phyloP scores from a whole-genome alignment of 2,329 filamentous ascomycete genomes.

The Venturia aucupariae region DNA sequence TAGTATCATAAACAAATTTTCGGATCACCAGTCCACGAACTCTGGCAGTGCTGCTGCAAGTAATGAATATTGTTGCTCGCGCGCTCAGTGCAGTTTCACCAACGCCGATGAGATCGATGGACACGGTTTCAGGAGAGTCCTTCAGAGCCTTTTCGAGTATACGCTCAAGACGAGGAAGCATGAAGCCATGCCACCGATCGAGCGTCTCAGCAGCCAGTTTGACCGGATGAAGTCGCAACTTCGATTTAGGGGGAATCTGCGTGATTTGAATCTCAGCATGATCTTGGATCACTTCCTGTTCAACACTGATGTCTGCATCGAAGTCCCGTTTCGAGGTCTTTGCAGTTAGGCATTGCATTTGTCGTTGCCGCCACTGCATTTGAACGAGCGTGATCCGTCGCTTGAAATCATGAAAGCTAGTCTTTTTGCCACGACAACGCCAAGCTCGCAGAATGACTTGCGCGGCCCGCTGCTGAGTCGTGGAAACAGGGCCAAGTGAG shows the following conservation, averaged over 20 bases:
- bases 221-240: conserved; percentile 32
- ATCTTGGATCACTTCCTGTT: conserved; percentile 12
- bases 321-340: background rate
- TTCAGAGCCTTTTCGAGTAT: conserved; percentile 62
- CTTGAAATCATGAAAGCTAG: conserved; percentile 29
- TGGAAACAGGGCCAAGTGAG: conserved; percentile 18
- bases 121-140: conserved; percentile 66
- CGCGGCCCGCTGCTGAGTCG: conserved; percentile 20
- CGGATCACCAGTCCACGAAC: conserved; percentile 63
- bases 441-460: conserved; percentile 29
- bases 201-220: conserved; percentile 53
- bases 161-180: conserved; percentile 66
- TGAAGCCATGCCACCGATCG: conserved; percentile 60
- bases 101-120: conserved; percentile 67
- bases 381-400: conserved; percentile 30
- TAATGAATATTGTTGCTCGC: conserved; percentile 64
- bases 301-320: background rate
- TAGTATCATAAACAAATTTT: conserved; percentile 58
- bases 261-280: conserved; percentile 28
- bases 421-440: conserved; percentile 23
- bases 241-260: conserved; percentile 23
- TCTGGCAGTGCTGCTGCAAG: conserved; percentile 65
- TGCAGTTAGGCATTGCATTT: background rate
- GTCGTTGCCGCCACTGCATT: conserved; percentile 25
- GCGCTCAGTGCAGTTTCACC: conserved; percentile 58